Base-by-base conservation (phyloP, 768 basidiomycete species). In the Strobilomyces dryophilus region DNA sequence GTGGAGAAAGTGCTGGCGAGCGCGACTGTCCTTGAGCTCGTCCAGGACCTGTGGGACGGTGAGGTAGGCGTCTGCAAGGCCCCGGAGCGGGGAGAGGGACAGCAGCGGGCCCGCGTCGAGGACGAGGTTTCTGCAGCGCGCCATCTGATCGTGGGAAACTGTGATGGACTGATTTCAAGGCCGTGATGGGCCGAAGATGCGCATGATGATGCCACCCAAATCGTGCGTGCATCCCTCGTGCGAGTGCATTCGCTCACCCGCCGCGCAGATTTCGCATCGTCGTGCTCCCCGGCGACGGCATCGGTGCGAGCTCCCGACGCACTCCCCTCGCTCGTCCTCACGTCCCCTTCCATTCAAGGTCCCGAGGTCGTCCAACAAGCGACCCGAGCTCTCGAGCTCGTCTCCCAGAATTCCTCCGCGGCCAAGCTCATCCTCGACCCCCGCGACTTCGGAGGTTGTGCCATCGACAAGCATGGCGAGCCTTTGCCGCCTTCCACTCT, bases 221-320 rank as follows among this genome's bases (percentile, higher is more conserved):
- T 71, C 75, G 81, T 82, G 45, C 47, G 66, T 43, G 2, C 52
- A 49, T 72, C 56, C 20, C n/a, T 27, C 10, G 21, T 26, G 0
- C 18, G 4, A 35, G 40, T 39, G 8, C 46, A 26, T 47, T 53
- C 18, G 21, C 43, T 59, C 51, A 61, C 20, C 42, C 32, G 5
- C 20, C 24, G 14, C 27, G 32, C 7, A 95, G 94, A 49, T 97
- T 89, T 72, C 86, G 85, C 57, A 82, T 99, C 67, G 89, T 85
- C 34, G 80, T 95, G 49, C 84, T 99, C 40, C 85, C 87, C n/a
- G 97, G 97, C 47, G 97, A 99, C 72, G 97, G 97, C 55, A 98
- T 99, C 62, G 95, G 95, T 92, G 64, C 40, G 78, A 55, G 12
- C 24, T 40, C 24, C 17, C 31, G 10, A 39, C 40, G 12, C 40